Evolutionary conservation across 495 filamentous ascomycete genomes (phyloP).

Genomic region (Penicillium robsamsonii): DNA sequence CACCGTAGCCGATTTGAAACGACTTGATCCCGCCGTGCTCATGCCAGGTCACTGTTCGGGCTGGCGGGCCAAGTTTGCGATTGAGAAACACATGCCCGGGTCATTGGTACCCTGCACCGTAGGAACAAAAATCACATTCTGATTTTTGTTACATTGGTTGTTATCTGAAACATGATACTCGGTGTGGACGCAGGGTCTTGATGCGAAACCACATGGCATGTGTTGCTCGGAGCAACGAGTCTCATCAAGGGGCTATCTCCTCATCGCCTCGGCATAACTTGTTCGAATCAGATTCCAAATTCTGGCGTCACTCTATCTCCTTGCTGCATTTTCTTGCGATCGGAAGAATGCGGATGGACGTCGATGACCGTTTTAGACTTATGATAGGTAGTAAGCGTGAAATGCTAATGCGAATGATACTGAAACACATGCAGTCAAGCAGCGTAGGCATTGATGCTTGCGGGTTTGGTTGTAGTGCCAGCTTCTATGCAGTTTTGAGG

Average conservation of each 20-base stretch:
- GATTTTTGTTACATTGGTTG: slow-evolving; percentile 19
- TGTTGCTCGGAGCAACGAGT: slow-evolving; percentile 20
- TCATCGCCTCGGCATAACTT: slow-evolving; percentile 18
- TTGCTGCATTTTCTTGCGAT: slow-evolving; percentile 24
- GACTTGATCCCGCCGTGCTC: slow-evolving; percentile 51
- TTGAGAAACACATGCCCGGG: slow-evolving; percentile 57
- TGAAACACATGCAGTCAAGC: neutral
- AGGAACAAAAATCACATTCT: slow-evolving; percentile 50
- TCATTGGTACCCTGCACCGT: slow-evolving; percentile 56
- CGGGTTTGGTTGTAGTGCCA: neutral
- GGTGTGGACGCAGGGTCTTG: slow-evolving; percentile 15
- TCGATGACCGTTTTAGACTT: neutral
- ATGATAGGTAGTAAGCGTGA: neutral
- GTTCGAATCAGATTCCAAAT: slow-evolving; percentile 2
- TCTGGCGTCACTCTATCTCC: slow-evolving; percentile 16
- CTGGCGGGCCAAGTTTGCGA: slow-evolving; percentile 60
- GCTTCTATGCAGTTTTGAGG: neutral
- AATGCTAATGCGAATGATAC: neutral
- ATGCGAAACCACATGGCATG: slow-evolving; percentile 10
- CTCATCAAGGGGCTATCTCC: slow-evolving; percentile 14
- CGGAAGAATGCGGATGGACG: slow-evolving; percentile 12
- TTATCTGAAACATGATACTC: neutral
- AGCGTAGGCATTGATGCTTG: neutral
- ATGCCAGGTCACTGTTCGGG: slow-evolving; percentile 62
- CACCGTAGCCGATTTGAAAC: slow-evolving; percentile 53